Evolutionary conservation across 805 yeast species (phyloP).

Genomic region (Teunomyces aglyptinius): DNA sequence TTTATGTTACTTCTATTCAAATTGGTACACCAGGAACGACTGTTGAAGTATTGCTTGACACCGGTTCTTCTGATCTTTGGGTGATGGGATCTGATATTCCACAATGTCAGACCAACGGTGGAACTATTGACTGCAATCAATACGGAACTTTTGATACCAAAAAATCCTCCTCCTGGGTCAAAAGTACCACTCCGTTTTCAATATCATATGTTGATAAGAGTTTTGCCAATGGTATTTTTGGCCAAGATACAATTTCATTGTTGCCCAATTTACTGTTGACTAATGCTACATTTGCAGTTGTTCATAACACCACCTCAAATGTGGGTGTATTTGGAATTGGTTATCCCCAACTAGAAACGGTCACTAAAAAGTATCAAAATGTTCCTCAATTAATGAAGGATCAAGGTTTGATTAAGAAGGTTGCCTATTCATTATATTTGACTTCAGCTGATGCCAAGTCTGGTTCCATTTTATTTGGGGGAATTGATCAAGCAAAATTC

Average conservation of each 20-base stretch:
- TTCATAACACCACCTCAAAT: conserved; percentile 11
- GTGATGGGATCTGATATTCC: conserved; percentile 29
- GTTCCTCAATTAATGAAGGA: conserved; percentile 60
- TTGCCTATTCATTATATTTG: conserved; percentile 63
- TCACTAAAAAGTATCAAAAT: conserved; percentile 59
- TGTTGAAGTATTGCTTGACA: conserved; percentile 62
- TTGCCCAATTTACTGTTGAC: conserved; percentile 11
- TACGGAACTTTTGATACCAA: conserved; percentile 20
- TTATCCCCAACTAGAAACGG: conserved; percentile 11
- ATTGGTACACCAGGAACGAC: conserved; percentile 60
- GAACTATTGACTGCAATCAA: conserved; percentile 18
- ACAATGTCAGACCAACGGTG: conserved; percentile 22
- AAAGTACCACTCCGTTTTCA: conserved; percentile 19
- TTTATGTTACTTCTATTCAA: conserved; percentile 14
- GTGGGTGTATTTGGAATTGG: conserved; percentile 23
- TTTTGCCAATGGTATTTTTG: conserved; percentile 52
- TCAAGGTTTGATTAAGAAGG: conserved; percentile 54
- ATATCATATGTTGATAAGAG: conserved; percentile 50
- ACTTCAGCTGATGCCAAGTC: conserved; percentile 37
- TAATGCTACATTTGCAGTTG: conserved; percentile 17
- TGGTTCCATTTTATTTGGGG: conserved; percentile 72
- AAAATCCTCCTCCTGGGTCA: conserved; percentile 13
- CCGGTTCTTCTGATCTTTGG: conserved; percentile 78
- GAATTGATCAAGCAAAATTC: conserved; percentile 63
- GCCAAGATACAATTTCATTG: conserved; percentile 18